phyloP scores from a whole-genome alignment of 768 basidiomycete genomes.

The Termitomyces sp. region DNA sequence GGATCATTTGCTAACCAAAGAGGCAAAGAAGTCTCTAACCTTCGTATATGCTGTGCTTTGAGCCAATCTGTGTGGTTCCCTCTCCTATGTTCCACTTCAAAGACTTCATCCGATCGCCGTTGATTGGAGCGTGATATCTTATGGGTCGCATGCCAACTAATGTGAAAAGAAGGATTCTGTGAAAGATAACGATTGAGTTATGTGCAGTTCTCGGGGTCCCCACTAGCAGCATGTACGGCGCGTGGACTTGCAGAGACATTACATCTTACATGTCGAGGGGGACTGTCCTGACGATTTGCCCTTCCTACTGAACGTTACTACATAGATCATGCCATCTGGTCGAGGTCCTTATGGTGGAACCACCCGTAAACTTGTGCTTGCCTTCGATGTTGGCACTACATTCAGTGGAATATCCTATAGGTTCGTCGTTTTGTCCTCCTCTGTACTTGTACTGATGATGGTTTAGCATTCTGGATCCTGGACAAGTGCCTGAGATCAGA shows the following conservation, averaged over 20 bases:
- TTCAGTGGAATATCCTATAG: constrained; percentile 46
- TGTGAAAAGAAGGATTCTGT: background rate
- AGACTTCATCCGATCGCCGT: background rate
- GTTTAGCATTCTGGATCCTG: constrained; percentile 35
- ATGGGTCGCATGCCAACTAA: background rate
- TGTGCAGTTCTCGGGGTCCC: background rate
- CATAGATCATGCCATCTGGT: background rate
- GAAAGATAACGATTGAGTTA: background rate
- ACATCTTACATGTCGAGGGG: background rate
- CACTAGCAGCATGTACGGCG: background rate
- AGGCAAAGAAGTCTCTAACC: background rate
- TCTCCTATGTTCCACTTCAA: background rate
- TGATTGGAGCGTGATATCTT: background rate
- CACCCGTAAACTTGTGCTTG: constrained; percentile 31
- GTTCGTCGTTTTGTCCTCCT: constrained; percentile 7
- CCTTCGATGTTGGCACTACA: constrained; percentile 48
- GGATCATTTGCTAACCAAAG: background rate
- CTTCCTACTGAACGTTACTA: background rate
- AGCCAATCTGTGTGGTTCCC: background rate
- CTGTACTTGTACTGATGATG: background rate
- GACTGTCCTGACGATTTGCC: background rate
- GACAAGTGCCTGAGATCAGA: constrained; percentile 37
- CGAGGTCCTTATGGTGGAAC: constrained; percentile 10
- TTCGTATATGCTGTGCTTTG: background rate
- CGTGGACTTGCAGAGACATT: background rate